A percentile compares a stretch with the other conserved stretches of the same genome.
Evolutionary conservation across 83 land plant species (phyloP).

Genomic region (Larix sibirica): DNA sequence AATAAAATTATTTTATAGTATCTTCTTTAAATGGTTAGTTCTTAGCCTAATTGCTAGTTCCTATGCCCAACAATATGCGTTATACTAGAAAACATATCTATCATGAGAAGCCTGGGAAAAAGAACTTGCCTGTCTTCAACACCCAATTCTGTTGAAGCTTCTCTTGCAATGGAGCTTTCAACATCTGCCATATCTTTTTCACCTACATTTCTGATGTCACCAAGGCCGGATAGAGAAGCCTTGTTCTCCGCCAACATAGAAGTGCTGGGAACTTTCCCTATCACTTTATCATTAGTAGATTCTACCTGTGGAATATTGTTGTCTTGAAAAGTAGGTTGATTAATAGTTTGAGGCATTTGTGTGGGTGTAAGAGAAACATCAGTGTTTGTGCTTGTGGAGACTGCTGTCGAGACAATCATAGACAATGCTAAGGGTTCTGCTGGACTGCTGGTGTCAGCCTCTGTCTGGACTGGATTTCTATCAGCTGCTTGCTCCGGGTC

Average conservation of each 20-base stretch:
- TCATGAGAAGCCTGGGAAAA: background rate
- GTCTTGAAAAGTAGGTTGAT: background rate
- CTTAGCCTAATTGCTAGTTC: too few relatives aligned
- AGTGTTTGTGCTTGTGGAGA: background rate
- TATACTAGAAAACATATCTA: background rate
- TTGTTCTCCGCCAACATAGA: background rate
- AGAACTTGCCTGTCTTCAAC: background rate
- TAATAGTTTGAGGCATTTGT: background rate
- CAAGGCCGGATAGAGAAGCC: background rate
- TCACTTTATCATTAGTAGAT: background rate
- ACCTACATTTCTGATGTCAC: background rate
- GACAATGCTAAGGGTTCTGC: background rate
- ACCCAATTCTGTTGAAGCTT: background rate
- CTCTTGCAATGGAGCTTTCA: slow-evolving; percentile 4
- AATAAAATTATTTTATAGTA: too few relatives aligned
- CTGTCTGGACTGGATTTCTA: background rate
- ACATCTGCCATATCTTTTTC: background rate
- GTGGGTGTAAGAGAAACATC: background rate
- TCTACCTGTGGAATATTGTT: background rate
- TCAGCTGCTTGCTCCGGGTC: background rate
- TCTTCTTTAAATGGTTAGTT: too few relatives aligned
- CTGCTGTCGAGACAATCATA: background rate
- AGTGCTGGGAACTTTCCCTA: background rate
- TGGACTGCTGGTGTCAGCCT: background rate
- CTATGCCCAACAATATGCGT: too few relatives aligned